Conservation (phyloP, 805 yeast genomes). For the Ogataea parapolymorpha region DNA sequence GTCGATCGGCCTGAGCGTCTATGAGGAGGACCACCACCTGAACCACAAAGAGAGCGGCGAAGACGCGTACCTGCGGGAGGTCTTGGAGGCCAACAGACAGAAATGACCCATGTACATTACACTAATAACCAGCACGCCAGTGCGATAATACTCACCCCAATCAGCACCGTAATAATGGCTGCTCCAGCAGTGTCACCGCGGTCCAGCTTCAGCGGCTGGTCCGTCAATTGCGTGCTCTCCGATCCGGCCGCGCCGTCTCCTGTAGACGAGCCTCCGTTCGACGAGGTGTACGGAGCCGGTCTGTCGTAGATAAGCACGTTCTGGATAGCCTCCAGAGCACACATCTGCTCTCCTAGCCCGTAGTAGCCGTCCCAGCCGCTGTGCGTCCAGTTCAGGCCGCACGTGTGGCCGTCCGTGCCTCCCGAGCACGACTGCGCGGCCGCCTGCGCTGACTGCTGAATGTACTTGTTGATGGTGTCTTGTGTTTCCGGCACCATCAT, state of each 20-base stretch:
- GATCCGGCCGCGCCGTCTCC: slow-evolving; percentile 73
- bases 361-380: slow-evolving; percentile 60
- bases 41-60: slow-evolving; percentile 33
- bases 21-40: slow-evolving; percentile 53
- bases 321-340: slow-evolving; percentile 63
- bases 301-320: slow-evolving; percentile 41
- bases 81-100: slow-evolving; percentile 20
- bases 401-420: slow-evolving; percentile 71
- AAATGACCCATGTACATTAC: slow-evolving; percentile 11
- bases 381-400: slow-evolving; percentile 66
- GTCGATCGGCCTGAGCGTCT: slow-evolving; percentile 62
- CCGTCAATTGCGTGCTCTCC: slow-evolving; percentile 34
- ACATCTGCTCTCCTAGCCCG: slow-evolving; percentile 80
- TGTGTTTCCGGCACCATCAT: slow-evolving; percentile 59
- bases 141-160: slow-evolving; percentile 38
- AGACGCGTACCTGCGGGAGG: slow-evolving; percentile 45
- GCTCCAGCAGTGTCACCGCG: slow-evolving; percentile 64
- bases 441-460: slow-evolving; percentile 53
- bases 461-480: slow-evolving; percentile 35
- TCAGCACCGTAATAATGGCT: slow-evolving; percentile 57
- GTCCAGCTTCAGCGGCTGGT: slow-evolving; percentile 40
- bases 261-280: slow-evolving; percentile 28
- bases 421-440: slow-evolving; percentile 73
- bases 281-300: slow-evolving; percentile 50
- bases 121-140: slow-evolving; percentile 28